Evolutionary conservation across 2,329 filamentous ascomycete genomes (phyloP), one percentile per base, ranked within the genome.

Genomic region (Seiridium cupressi): DNA sequence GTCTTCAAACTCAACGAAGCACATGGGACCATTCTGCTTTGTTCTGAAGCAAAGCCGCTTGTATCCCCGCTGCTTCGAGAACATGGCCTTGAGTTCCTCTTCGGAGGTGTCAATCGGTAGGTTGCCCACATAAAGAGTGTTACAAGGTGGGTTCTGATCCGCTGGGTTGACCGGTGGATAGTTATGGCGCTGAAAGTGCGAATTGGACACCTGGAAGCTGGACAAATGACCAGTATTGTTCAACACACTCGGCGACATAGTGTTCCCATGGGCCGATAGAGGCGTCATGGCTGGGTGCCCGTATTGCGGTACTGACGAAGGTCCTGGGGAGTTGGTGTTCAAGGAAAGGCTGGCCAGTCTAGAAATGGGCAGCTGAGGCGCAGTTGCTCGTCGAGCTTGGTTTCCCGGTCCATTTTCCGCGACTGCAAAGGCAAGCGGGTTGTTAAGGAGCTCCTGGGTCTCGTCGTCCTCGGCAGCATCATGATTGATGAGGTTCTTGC

Each of bases 41-140:
- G 93, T 96, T 40, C 94, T 86, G 81, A 97, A 97, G 72, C 93
- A 97, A 6, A 99, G 86, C 35, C 95, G 86, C 77, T 96, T 98
- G 79, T 97, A 99, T 3, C 95, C 95, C 53, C 93, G 89, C 73
- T 96, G 92, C 76, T 93, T 94, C 34, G 90, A 93, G 72, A 99
- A 99, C 70, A 97, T 84, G 31, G 90, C 87, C 76, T 98, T 98
- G 59, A 99, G 84, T 74, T 98, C 95, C 71, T 98, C 94, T 70
- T 99, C 95, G 0, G 91, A 94, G 0, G 93, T 96, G 71, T 97
- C 91, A 60, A 93, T 86, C 0, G 94, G 95, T 48, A 99, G 80
- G 69, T 99, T 98, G n/a, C 95, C 94, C 26, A 99, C 94, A 70
- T 99, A 98, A 5, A 99, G 82, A 0, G 95, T 99, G 72, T 99